Conservation (phyloP, 1,284 basidiomycete species). For the Puccinia horiana region DNA sequence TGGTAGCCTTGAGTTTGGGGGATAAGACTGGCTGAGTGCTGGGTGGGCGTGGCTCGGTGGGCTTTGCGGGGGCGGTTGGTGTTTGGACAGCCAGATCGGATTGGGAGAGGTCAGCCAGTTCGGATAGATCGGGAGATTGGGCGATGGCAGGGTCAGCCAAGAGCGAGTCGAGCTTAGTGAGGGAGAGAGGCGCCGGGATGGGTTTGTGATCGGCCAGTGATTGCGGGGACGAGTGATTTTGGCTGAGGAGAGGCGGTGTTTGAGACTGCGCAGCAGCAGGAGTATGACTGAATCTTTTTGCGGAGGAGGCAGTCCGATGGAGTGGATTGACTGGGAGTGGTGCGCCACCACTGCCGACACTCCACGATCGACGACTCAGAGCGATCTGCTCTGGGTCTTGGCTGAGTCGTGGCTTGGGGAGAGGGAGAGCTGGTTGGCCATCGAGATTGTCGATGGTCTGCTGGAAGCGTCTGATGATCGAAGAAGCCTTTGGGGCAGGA, state of each 20-base stretch:
- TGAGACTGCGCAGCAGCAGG: neutral
- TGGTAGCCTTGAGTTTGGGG: constrained; percentile 13
- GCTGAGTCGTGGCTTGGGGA: constrained; percentile 23
- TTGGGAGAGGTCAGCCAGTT: neutral
- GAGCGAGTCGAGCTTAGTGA: constrained; percentile 1
- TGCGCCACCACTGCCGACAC: constrained; percentile 39
- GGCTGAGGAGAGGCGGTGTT: neutral
- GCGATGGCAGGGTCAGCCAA: neutral
- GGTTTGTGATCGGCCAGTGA: neutral
- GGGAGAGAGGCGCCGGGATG: neutral
- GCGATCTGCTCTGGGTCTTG: constrained; percentile 19
- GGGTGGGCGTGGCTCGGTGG: neutral
- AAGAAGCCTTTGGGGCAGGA: constrained; percentile 44
- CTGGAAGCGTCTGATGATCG: constrained; percentile 43
- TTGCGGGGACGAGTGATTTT: neutral
- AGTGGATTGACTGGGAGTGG: constrained; percentile 5
- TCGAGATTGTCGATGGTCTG: constrained; percentile 41
- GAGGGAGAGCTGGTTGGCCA: neutral
- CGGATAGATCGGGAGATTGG: constrained; percentile 9
- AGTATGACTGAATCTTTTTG: neutral
- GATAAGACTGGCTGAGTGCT: too few species aligned
- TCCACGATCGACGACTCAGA: constrained; percentile 28
- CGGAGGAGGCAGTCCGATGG: neutral
- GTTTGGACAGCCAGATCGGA: constrained; percentile 22
- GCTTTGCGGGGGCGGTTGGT: neutral